Conservation (phyloP, 352 stramenopile species). For the Phytophthora fragariae region DNA sequence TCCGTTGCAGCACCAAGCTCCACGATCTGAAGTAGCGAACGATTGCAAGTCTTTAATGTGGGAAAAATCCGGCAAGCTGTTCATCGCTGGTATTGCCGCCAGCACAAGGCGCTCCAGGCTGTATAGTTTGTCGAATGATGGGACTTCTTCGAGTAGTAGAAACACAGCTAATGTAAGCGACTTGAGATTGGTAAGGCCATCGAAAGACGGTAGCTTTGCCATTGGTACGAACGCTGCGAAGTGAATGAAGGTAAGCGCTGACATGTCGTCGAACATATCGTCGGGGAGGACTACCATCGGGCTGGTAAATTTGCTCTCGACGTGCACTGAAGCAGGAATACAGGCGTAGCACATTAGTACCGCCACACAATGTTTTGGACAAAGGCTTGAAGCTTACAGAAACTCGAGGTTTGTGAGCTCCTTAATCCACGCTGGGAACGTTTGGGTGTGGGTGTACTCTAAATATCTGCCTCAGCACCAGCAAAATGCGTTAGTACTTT, state of each 20-base stretch:
- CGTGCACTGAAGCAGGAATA: not conserved
- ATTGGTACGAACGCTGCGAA: conserved; percentile 35
- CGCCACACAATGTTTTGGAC: too few species aligned
- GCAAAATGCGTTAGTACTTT: too few species aligned
- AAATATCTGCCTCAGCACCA: conserved; percentile 27
- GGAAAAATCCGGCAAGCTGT: conserved; percentile 29
- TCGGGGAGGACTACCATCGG: conserved; percentile 20
- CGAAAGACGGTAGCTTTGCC: conserved; percentile 30
- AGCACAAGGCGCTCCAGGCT: conserved; percentile 39
- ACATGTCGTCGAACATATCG: conserved; percentile 51
- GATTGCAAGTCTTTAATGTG: conserved; percentile 19
- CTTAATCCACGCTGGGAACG: conserved; percentile 12
- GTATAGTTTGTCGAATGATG: conserved; percentile 14
- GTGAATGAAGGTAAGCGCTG: conserved; percentile 45
- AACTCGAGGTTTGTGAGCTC: conserved; percentile 38
- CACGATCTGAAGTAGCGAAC: conserved; percentile 17
- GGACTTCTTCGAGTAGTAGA: conserved; percentile 14
- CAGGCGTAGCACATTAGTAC: too few species aligned
- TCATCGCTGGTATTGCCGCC: not conserved
- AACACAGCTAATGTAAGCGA: conserved; percentile 39
- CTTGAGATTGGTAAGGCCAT: conserved; percentile 40
- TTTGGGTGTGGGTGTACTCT: conserved; percentile 18
- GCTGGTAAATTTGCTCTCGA: conserved; percentile 13
- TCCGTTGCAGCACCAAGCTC: not conserved
- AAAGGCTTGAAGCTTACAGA: conserved; percentile 23